phyloP scores from a whole-genome alignment of 129 eudicot species.

The Sambucus nigra region DNA sequence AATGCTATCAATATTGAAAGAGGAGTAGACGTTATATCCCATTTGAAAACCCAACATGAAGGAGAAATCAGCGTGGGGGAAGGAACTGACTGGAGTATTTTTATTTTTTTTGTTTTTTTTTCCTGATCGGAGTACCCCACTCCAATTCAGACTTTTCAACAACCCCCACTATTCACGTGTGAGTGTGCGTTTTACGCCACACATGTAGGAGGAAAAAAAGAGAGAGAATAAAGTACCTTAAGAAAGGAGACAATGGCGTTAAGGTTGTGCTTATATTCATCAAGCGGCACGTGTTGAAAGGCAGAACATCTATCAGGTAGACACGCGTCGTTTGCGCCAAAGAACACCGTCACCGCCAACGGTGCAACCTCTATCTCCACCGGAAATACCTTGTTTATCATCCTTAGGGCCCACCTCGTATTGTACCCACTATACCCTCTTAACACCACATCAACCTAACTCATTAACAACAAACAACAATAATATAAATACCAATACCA shows the following conservation, averaged over 20 bases:
- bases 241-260: slow-evolving; percentile 33
- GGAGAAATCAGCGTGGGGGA: too few species aligned
- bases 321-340: slow-evolving; percentile 74
- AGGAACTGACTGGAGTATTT: too few species aligned
- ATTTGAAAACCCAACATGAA: too few species aligned
- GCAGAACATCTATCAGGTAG: slow-evolving; percentile 47
- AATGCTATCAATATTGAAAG: too few species aligned
- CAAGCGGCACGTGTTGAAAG: slow-evolving; percentile 58
- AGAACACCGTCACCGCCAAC: slow-evolving; percentile 61
- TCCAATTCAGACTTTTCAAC: background rate
- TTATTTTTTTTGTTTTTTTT: too few species aligned
- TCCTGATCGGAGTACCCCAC: too few species aligned
- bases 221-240: slow-evolving; percentile 33
- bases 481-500: background rate
- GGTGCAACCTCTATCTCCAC: slow-evolving; percentile 26
- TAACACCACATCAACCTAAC: slow-evolving; percentile 58
- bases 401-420: slow-evolving; percentile 69
- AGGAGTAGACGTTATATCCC: too few species aligned
- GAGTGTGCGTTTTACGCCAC: background rate
- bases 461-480: background rate
- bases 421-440: slow-evolving; percentile 86
- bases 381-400: slow-evolving; percentile 48
- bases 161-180: background rate
- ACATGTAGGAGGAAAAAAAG: background rate
- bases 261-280: slow-evolving; percentile 57